Conservation (phyloP, 2,329 filamentous ascomycete species). For the Albophoma yamanashiensis region DNA sequence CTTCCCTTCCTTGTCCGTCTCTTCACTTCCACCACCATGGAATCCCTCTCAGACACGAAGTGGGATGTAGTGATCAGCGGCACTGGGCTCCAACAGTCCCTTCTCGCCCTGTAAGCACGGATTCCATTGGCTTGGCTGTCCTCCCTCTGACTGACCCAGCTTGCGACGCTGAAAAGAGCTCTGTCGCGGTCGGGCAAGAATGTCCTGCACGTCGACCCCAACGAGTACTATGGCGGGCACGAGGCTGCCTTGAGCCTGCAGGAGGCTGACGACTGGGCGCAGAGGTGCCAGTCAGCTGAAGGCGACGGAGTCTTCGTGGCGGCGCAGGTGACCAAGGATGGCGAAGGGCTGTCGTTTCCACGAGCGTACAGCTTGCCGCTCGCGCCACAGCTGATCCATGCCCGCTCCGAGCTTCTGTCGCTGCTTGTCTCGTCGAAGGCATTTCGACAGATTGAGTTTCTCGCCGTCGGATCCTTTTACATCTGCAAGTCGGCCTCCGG, state of each 20-base stretch:
- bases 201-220: conserved; percentile 78
- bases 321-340: conserved; percentile 24
- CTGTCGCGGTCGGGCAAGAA: conserved; percentile 88
- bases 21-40: conserved; percentile 40
- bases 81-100: conserved; percentile 67
- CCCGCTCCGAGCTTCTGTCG: conserved; percentile 65
- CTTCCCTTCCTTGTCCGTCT: conserved; percentile 5
- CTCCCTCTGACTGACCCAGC: conserved; percentile 21
- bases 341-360: conserved; percentile 43
- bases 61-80: conserved; percentile 77
- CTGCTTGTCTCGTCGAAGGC: conserved; percentile 82
- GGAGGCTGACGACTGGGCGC: conserved; percentile 68
- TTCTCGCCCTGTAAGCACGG: conserved; percentile 62
- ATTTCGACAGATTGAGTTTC: conserved; percentile 83
- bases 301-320: conserved; percentile 14
- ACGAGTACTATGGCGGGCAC: conserved; percentile 77
- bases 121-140: conserved; percentile 19
- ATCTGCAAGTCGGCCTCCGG: conserved; percentile 43
- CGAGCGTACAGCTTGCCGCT: conserved; percentile 75
- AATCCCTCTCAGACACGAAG: conserved; percentile 59
- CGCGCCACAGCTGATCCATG: conserved; percentile 78
- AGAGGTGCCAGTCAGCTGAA: conserved; percentile 18
- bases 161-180: conserved; percentile 49
- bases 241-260: conserved; percentile 80
- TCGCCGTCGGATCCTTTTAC: conserved; percentile 89